Conservation (phyloP, 2,329 filamentous ascomycete species). For the Aspergillus quadrilineatus region DNA sequence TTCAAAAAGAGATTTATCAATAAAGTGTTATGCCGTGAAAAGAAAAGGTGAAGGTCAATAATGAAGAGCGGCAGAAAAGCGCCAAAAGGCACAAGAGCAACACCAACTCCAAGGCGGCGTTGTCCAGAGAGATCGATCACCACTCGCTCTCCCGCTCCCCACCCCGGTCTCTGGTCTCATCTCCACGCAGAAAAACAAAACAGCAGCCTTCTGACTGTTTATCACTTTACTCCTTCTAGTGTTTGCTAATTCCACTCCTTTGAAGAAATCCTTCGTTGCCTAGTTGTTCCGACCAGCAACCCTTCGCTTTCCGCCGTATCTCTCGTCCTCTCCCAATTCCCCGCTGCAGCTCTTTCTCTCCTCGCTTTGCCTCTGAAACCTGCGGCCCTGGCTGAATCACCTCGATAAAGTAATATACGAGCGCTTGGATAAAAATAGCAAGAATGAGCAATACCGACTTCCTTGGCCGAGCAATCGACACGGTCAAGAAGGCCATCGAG, state of each 20-base stretch:
- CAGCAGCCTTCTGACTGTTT: not conserved
- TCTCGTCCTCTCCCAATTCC: conserved; percentile 3
- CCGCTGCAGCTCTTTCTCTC: conserved; percentile 2
- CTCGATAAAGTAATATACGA: not conserved
- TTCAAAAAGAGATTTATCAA: not conserved
- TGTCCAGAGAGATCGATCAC: conserved; percentile 6
- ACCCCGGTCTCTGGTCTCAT: not conserved
- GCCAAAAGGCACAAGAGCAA: conserved; percentile 11
- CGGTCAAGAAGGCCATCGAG: conserved; percentile 96
- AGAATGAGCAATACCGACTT: conserved; percentile 95
- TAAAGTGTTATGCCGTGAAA: conserved; percentile 21
- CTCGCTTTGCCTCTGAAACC: not conserved
- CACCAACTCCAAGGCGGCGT: conserved; percentile 18
- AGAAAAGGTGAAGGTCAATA: conserved; percentile 24
- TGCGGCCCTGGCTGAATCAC: not conserved
- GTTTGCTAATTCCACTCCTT: not conserved
- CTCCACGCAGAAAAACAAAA: conserved; percentile 7
- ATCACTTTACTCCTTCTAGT: not conserved
- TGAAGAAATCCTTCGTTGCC: conserved; percentile 1
- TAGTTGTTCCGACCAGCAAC: conserved; percentile 3
- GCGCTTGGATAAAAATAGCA: not conserved
- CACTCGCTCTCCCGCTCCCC: conserved; percentile 4
- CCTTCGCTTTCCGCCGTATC: not conserved
- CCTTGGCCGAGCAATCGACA: conserved; percentile 90
- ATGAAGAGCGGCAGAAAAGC: conserved; percentile 19